Conservation (phyloP, 2,329 filamentous ascomycete genomes). For the Trichoderma sp. region DNA sequence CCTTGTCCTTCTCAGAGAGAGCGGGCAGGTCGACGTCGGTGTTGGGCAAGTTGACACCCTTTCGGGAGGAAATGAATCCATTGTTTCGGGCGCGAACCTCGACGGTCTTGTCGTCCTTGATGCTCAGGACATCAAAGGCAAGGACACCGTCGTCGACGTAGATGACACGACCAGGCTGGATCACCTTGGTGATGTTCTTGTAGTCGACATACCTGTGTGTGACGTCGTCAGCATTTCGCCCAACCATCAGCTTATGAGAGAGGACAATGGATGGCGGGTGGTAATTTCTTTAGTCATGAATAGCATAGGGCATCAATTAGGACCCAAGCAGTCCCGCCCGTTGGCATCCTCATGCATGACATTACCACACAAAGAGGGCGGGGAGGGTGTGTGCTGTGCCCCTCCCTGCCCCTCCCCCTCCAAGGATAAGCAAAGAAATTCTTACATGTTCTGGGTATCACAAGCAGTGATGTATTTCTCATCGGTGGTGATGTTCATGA, state of each 20-base stretch:
- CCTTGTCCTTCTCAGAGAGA: slow-evolving; percentile 96
- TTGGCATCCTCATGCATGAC: background rate
- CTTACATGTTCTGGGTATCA: slow-evolving; percentile 91
- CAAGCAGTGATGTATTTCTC: slow-evolving; percentile 82
- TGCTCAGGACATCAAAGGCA: slow-evolving; percentile 86
- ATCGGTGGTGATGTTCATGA: slow-evolving; percentile 96
- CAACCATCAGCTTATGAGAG: background rate
- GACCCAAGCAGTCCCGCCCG: background rate
- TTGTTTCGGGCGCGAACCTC: slow-evolving; percentile 90
- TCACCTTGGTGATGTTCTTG: slow-evolving; percentile 99
- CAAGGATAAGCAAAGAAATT: slow-evolving; percentile 18
- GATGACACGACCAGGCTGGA: slow-evolving; percentile 84
- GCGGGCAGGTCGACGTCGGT: slow-evolving; percentile 97
- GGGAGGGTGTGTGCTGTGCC: background rate
- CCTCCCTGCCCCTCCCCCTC: background rate
- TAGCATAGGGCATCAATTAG: slow-evolving; percentile 1
- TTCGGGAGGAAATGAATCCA: slow-evolving; percentile 96
- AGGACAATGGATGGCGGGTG: background rate
- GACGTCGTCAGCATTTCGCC: background rate
- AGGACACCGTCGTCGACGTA: slow-evolving; percentile 98
- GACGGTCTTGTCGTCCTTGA: slow-evolving; percentile 86
- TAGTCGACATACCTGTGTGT: slow-evolving; percentile 88
- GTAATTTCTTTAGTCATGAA: background rate
- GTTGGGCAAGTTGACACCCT: slow-evolving; percentile 98
- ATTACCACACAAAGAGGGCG: background rate